Evolutionary conservation across 1,139 yeast genomes (phyloP).

Genomic region (Magnusiomyces tetraspermus): DNA sequence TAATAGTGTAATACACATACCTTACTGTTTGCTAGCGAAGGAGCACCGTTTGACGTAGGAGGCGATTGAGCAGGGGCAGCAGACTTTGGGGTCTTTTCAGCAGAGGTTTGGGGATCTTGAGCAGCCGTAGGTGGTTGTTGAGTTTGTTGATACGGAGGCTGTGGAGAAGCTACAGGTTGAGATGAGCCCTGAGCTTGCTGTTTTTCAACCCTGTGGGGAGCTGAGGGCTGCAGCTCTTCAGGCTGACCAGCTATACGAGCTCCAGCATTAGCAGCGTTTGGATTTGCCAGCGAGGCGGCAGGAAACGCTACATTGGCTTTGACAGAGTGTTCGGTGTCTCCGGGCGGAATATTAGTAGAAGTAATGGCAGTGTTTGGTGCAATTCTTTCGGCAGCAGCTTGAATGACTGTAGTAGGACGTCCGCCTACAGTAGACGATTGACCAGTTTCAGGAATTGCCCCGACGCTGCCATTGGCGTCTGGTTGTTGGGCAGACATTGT

Average conservation of each 20-base stretch:
- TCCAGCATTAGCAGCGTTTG: slow-evolving; percentile 22
- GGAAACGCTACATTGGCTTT: slow-evolving; percentile 26
- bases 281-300: slow-evolving; percentile 24
- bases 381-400: slow-evolving; percentile 6
- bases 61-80: neutral
- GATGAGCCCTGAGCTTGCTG: neutral
- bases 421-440: slow-evolving; percentile 1
- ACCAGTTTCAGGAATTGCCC: neutral
- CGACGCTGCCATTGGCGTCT: neutral
- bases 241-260: slow-evolving; percentile 10
- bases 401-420: slow-evolving; percentile 5
- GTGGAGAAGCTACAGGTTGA: neutral
- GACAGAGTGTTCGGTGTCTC: slow-evolving; percentile 19
- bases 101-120: no score
- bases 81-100: no score
- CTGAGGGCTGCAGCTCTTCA: slow-evolving; percentile 10
- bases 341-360: slow-evolving; percentile 22
- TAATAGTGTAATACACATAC: neutral
- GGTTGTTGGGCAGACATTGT: slow-evolving; percentile 9
- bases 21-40: neutral
- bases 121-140: neutral
- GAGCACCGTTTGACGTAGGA: neutral
- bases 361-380: slow-evolving; percentile 23
- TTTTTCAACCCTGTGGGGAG: slow-evolving; percentile 8
- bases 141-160: neutral